Evolutionary conservation across 768 basidiomycete species (phyloP).

Genomic region (Lentinula detonsa): DNA sequence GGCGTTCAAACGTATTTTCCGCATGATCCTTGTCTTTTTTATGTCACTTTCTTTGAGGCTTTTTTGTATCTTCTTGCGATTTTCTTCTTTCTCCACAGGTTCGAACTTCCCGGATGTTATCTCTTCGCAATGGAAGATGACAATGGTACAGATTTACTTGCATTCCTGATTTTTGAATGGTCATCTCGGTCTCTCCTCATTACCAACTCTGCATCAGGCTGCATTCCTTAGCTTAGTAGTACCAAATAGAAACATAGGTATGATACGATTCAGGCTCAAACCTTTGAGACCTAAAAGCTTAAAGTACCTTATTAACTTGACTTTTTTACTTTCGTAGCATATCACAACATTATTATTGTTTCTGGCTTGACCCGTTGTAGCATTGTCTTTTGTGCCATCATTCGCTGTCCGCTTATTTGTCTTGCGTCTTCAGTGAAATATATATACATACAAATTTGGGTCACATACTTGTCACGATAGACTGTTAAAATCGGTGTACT

Average conservation of each 20-base stretch:
- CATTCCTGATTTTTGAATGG: not conserved
- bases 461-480: not conserved
- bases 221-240: not conserved
- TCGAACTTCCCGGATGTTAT: not conserved
- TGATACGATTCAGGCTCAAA: not conserved
- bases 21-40: not conserved
- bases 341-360: not conserved
- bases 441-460: not conserved
- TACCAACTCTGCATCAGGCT: not conserved
- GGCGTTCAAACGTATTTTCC: not conserved
- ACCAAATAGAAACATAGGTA: not conserved
- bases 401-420: not conserved
- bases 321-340: not conserved
- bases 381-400: not conserved
- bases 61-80: not conserved
- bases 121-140: not conserved
- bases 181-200: not conserved
- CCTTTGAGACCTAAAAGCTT: not conserved
- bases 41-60: not conserved
- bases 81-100: not conserved
- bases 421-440: not conserved
- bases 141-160: not conserved
- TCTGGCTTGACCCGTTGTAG: not conserved
- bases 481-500: not conserved
- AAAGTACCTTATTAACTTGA: not conserved